These are phyloP conservation scores for Xylaria sp. DNA, from an alignment of 2,329 filamentous ascomycete genomes.

Conservation along the genomic window DNA sequence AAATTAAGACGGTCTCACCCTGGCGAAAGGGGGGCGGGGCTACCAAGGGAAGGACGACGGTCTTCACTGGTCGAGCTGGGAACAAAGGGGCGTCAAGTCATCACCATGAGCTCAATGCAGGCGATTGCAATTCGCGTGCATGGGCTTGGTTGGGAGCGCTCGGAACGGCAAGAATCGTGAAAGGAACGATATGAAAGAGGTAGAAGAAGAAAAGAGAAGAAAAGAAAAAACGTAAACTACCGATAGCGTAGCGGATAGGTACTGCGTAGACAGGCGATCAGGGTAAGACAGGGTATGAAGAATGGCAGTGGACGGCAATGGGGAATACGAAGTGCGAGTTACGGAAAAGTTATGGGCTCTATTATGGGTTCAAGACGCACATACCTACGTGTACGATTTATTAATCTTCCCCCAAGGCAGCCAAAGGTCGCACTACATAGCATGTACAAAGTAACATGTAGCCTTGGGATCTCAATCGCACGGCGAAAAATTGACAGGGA, in stretches of 20 bases:
- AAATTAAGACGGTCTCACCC: conserved; percentile 11
- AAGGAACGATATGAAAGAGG: conserved; percentile 14
- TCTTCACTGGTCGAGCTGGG: conserved; percentile 17
- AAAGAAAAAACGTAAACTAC: conserved; percentile 20
- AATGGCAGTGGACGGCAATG: neutral
- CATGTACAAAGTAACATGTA: neutral
- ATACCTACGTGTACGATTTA: neutral
- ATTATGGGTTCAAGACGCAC: neutral
- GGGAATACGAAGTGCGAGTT: neutral
- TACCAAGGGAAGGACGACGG: conserved; percentile 21
- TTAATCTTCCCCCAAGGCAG: neutral
- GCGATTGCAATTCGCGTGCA: conserved; percentile 11
- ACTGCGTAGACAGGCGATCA: too few species aligned
- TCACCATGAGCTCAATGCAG: conserved; percentile 21
- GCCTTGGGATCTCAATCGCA: neutral
- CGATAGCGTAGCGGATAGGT: too few species aligned
- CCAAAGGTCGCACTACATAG: too few species aligned
- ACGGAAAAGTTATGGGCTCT: neutral
- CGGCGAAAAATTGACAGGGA: neutral
- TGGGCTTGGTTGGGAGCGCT: conserved; percentile 3
- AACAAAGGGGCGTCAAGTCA: conserved; percentile 34
- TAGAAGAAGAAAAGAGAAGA: conserved; percentile 14
- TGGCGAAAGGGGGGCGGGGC: conserved; percentile 21
- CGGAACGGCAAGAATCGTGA: conserved; percentile 1
- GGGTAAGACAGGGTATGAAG: neutral